phyloP scores from a whole-genome alignment of 2,329 filamentous ascomycete genomes.

The Rutstroemia sp. region DNA sequence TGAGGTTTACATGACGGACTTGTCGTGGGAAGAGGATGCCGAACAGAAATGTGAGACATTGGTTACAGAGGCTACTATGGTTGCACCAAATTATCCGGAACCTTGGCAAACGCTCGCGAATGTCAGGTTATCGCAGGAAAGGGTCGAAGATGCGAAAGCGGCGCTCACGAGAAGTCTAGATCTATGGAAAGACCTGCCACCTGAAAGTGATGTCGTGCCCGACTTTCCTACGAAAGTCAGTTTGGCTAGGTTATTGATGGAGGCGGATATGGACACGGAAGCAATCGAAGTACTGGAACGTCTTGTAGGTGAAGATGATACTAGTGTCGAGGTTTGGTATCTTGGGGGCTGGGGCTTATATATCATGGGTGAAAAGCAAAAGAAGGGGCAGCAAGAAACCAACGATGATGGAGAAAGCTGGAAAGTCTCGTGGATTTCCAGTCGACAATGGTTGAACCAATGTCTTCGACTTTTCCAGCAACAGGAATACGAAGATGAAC shows the following conservation, averaged over 20 bases:
- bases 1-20: slow-evolving; percentile 98
- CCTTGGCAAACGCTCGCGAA: slow-evolving; percentile 94
- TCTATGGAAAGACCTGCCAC: slow-evolving; percentile 73
- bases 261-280: slow-evolving; percentile 77
- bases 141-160: slow-evolving; percentile 69
- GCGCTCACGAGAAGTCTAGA: slow-evolving; percentile 74
- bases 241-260: slow-evolving; percentile 79
- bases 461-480: slow-evolving; percentile 71
- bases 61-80: slow-evolving; percentile 81
- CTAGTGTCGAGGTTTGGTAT: slow-evolving; percentile 95
- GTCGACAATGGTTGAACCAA: slow-evolving; percentile 75
- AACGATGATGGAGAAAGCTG: slow-evolving; percentile 36
- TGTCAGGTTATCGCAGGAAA: slow-evolving; percentile 81
- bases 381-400: slow-evolving; percentile 31
- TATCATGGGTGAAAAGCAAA: slow-evolving; percentile 65
- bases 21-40: slow-evolving; percentile 87
- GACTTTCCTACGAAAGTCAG: slow-evolving; percentile 82
- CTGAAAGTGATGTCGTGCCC: slow-evolving; percentile 65
- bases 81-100: slow-evolving; percentile 75
- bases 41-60: slow-evolving; percentile 82
- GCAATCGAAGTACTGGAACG: slow-evolving; percentile 80
- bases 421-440: slow-evolving; percentile 58
- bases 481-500: slow-evolving; percentile 80
- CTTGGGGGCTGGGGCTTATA: slow-evolving; percentile 90
- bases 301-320: slow-evolving; percentile 80